Conservation (phyloP, 1,284 basidiomycete genomes). For the Ganoderma boninense region DNA sequence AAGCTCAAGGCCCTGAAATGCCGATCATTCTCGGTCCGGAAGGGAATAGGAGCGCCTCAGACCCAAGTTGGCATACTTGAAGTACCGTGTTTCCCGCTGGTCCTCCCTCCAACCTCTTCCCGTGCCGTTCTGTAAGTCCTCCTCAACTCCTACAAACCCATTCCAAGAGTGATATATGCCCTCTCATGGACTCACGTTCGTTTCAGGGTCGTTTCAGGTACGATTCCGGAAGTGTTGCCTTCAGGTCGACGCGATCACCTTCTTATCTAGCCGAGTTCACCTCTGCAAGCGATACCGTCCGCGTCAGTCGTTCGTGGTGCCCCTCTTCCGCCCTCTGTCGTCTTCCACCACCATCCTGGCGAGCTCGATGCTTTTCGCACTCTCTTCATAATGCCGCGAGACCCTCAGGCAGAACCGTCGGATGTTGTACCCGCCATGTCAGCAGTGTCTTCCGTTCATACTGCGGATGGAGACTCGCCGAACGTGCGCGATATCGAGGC, state of each 20-base stretch:
- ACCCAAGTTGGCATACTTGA: no score
- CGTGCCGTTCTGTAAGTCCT: not conserved
- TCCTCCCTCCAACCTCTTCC: not conserved
- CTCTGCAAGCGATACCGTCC: conserved; percentile 7
- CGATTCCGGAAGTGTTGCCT: not conserved
- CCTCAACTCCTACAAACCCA: not conserved
- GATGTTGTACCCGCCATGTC: conserved; percentile 5
- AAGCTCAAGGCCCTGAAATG: no score
- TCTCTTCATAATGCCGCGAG: conserved; percentile 23
- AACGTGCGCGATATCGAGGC: conserved; percentile 27
- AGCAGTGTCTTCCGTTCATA: conserved; percentile 3
- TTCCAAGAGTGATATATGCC: not conserved
- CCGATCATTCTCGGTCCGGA: no score
- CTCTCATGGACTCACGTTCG: not conserved
- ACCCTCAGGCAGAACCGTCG: conserved; percentile 11
- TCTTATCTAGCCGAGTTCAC: conserved; percentile 17
- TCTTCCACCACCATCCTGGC: not conserved
- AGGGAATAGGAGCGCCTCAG: no score
- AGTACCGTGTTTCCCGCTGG: no score
- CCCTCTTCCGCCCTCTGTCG: conserved; percentile 7
- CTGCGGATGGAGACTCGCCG: conserved; percentile 18
- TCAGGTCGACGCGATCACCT: not conserved
- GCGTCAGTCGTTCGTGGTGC: no score
- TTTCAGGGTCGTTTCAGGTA: not conserved
- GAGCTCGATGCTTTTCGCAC: conserved; percentile 14